phyloP scores from a whole-genome alignment of 192 early-diverging fungal genomes.

The Chytriomyces sp. region DNA sequence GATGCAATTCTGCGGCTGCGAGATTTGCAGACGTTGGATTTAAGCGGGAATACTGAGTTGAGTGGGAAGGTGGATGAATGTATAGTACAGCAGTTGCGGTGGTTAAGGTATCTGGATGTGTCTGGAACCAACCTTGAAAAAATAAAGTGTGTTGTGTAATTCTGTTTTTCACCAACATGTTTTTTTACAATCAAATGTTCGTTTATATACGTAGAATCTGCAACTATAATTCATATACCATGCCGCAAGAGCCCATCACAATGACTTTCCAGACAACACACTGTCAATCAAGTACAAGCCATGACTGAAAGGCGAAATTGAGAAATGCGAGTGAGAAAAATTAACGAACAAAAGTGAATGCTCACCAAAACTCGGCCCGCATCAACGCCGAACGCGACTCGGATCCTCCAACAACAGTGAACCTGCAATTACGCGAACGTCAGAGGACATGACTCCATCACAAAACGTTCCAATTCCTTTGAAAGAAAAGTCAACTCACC shows the following conservation, averaged over 20 bases:
- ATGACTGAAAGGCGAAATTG: neutral
- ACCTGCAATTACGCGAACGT: neutral
- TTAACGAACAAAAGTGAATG: conserved; percentile 3
- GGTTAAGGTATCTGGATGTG: neutral
- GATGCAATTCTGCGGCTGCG: neutral
- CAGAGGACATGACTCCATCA: neutral
- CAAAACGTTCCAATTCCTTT: neutral
- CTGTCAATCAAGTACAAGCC: conserved; percentile 7
- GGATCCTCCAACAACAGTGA: neutral
- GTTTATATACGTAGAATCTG: too few relatives aligned
- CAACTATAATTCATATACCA: too few relatives aligned
- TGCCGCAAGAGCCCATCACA: neutral
- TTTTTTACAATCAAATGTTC: too few relatives aligned
- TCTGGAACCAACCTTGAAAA: neutral
- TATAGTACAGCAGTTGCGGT: neutral
- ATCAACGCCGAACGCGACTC: neutral
- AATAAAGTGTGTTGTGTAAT: too few relatives aligned
- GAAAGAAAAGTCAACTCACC: conserved; percentile 8
- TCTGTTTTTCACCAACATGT: too few relatives aligned
- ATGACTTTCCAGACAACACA: neutral
- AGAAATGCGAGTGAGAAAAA: neutral
- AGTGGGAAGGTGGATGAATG: neutral
- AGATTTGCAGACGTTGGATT: neutral
- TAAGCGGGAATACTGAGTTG: neutral
- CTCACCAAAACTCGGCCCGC: conserved; percentile 31